Evolutionary conservation across 2,329 filamentous ascomycete genomes (phyloP), one percentile per base, ranked within the genome.

Genomic region (Sarocladiaceae sp.): DNA sequence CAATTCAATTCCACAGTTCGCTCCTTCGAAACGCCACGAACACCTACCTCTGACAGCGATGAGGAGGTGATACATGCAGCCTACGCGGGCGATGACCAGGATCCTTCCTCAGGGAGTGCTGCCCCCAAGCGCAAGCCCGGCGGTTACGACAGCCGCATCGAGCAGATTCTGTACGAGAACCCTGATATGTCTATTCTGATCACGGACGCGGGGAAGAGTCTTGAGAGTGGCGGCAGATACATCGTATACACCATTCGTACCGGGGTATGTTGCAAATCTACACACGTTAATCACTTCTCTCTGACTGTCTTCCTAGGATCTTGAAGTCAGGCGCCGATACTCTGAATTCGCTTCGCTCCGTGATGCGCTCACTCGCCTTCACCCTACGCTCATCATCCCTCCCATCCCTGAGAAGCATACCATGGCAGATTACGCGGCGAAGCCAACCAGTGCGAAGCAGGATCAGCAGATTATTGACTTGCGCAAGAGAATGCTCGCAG

Each of bases 381-480:
- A 98, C 60, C 93, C 94, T 6, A 98, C 93, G 0, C 76, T 98
- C 33, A 86, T 98, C 56, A 86, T 98, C 43, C 94, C 93, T 6
- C 93, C 93, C 3, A 98, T 98, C 57, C 93, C 93, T 18, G 94
- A 98, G 68, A 98, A 98, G 66, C 93, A 98, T 64, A 93, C 89
- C 35, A 95, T 98, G 85, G 91, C 91, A 49, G 93, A 98, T 63
- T 98, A 98, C 60, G 93, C 93, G 13, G 90, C 94, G 21, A 97
- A 95, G 56, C 93, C 94, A 2, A 98, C 93, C 29, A 96, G 91
- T 57, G 94, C 94, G 15, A 98, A 96, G 63, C 91, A 98, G 64
- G 94, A 98, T 61, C 84, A 89, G 47, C 87, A 91, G 48, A 98
- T 97, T 35, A 98, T 98, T 51, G 93, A 98, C 59, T 70, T 97